A percentile compares a stretch with the other conserved stretches of the same genome.
phyloP scores from a whole-genome alignment of 805 yeast genomes.

The Grigorovia jiainica region DNA sequence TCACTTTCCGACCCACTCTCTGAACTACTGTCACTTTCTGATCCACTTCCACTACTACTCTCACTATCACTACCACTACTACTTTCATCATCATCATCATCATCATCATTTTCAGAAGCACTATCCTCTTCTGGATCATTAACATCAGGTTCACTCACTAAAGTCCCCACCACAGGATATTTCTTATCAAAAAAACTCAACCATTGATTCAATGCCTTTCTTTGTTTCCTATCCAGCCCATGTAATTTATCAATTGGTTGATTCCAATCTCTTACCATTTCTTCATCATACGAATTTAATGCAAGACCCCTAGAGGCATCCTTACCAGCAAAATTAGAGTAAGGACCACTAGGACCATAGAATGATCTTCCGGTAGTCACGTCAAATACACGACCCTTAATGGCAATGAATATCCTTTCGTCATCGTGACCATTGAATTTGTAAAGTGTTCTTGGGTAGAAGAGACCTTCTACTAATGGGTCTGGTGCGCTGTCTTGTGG shows the following conservation, averaged over 20 bases:
- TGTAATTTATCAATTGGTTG: constrained; percentile 67
- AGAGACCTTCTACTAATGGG: constrained; percentile 38
- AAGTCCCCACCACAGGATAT: constrained; percentile 70
- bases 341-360: constrained; percentile 95
- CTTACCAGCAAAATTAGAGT: constrained; percentile 88
- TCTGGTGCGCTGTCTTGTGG: constrained; percentile 15
- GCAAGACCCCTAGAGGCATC: constrained; percentile 94
- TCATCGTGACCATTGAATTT: constrained; percentile 76
- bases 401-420: constrained; percentile 72
- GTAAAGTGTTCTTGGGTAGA: constrained; percentile 65
- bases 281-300: constrained; percentile 69
- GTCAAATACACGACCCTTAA: constrained; percentile 80
- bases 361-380: constrained; percentile 71
- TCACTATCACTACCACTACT: background rate
- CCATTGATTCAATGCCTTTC: constrained; percentile 73
- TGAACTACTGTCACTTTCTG: background rate
- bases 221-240: constrained; percentile 53
- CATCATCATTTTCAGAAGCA: background rate
- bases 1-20: no score
- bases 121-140: constrained; percentile 7
- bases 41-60: background rate
- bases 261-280: constrained; percentile 55
- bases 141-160: constrained; percentile 37
- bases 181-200: constrained; percentile 70
- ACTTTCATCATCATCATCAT: background rate